Evolutionary conservation across 345 rosid species (phyloP), one percentile per base, ranked within the genome.

Genomic region (Citrus sinensis): DNA sequence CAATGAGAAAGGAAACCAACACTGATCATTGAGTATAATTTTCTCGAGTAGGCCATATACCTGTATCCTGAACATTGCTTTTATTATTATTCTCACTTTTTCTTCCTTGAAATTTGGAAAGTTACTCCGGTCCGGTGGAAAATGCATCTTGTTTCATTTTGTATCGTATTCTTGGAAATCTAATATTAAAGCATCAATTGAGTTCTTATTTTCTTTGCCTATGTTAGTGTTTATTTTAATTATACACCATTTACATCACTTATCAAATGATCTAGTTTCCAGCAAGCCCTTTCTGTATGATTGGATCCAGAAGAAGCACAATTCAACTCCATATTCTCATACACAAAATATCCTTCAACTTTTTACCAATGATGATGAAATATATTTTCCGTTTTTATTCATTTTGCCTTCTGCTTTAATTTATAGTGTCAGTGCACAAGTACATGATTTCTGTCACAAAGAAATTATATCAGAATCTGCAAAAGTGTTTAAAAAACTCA

Each of bases 71-170:
- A n/a, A 59, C 9, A 59, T 24, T 59, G 9, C 37, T 59, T 73
- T 13, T 35, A 40, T 40, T 9, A 0, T 9, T 0, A 40, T n/a
- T n/a, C 0, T 9, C 8, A 35, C 42, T 34, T 9, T 66, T 17
- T 34, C 40, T 66, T 67, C 29, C 70, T 37, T 35, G 27, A 67
- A 25, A 42, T 35, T 16, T 20, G 49, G 49, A 67, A 37, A 37
- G 1, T 25, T 7, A 34, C 4, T 34, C 5, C 46, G 0, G 5
- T 4, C 62, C 76, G 63, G 64, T 42, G 49, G 14, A 42, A 80
- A 84, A 55, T 81, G 79, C 80, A 80, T 78, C 1, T n/a, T 14
- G 16, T 69, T 49, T 46, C 35, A 46, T 25, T 6, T 16, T 11
- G 16, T n/a, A 46, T 25, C 22, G 17, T 24, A 69, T 13, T 69